Base-by-base conservation (phyloP, 805 yeast genomes). In the Schwanniomyces occidentalis region DNA sequence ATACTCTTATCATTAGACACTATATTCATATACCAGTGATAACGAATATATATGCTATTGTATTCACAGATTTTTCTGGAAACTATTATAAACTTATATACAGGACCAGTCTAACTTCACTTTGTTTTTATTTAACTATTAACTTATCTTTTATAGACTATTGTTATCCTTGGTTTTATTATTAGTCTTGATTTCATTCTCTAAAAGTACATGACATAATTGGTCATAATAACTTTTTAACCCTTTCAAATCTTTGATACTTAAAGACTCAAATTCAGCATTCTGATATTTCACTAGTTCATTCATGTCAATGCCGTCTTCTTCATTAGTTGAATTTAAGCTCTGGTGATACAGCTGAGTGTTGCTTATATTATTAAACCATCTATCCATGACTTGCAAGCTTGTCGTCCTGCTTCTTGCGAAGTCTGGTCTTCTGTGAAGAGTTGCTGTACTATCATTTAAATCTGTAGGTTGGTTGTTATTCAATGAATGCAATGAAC, bases 371-470 rank as follows among this genome's bases (percentile, higher is more conserved):
- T 63, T 65, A 42, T 55, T 62, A 38, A 67, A 63, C 71, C 72
- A 67, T 40, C 57, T 63, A 40, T 67, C 73, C 67, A 67, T 64
- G 12, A 67, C 53, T 38, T 66, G 73, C 15, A 63, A 37, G 42
- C 71, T 65, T 18, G 69, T 48, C 8, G 69, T 58, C 42, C 71
- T 51, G 17, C 52, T 46, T 20, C 69, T 46, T 8, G 18, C 27
- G 36, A 44, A 49, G n/a, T 58, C 64, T 4, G 63, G 58, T 22
- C 58, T 39, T 33, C 48, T 45, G 10, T 33, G 34, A 14, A 30
- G 24, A 6, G 48, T 34, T 18, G 30, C 30, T 13, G 39, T 40
- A 23, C 36, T 26, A 20, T 37, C 42, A 8, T 31, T 30, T 4
- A 23, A 5, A 10, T 14, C 6, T 12, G 25, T 18, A 12, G 22